Percentiles rank a stretch among this genome's conserved stretches.
These are phyloP conservation scores for Flaveria sonorensis DNA, from an alignment of 129 eudicot genomes.

Conservation along the genomic window DNA sequence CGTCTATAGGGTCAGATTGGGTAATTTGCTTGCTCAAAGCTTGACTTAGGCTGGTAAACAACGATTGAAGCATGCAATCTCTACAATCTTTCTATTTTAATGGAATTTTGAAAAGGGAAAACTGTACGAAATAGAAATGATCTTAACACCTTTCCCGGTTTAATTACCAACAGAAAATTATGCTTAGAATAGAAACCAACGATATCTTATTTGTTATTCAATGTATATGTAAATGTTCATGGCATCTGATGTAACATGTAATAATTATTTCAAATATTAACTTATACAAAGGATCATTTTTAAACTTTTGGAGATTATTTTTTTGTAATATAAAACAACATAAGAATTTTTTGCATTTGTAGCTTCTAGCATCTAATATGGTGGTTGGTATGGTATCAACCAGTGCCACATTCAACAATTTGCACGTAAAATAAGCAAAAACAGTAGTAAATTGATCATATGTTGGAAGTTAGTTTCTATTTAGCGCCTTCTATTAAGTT, in stretches of 20 bases:
- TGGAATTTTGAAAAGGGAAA: background rate
- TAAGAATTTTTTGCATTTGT: too few relatives aligned
- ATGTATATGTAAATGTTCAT: background rate
- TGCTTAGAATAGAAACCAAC: background rate
- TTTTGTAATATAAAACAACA: too few relatives aligned
- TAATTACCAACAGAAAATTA: background rate
- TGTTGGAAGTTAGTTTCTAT: background rate
- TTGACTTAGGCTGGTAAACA: background rate
- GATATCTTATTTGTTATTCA: background rate
- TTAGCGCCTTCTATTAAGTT: background rate
- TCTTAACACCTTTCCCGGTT: background rate
- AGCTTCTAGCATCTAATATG: background rate
- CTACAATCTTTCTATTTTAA: background rate
- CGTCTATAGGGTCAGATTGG: conserved; percentile 6
- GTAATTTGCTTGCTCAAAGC: background rate
- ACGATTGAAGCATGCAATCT: background rate
- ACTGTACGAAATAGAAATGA: background rate
- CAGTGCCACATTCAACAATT: background rate
- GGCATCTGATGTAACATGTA: too few relatives aligned
- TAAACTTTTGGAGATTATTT: too few relatives aligned
- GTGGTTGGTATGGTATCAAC: background rate
- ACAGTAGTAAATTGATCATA: background rate
- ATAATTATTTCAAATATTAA: too few relatives aligned
- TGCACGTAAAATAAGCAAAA: background rate
- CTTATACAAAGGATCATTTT: too few relatives aligned